Evolutionary conservation across 164 flowering plant genomes (phyloP), one percentile per base, ranked within the genome.

Genomic region (Piper longum): DNA sequence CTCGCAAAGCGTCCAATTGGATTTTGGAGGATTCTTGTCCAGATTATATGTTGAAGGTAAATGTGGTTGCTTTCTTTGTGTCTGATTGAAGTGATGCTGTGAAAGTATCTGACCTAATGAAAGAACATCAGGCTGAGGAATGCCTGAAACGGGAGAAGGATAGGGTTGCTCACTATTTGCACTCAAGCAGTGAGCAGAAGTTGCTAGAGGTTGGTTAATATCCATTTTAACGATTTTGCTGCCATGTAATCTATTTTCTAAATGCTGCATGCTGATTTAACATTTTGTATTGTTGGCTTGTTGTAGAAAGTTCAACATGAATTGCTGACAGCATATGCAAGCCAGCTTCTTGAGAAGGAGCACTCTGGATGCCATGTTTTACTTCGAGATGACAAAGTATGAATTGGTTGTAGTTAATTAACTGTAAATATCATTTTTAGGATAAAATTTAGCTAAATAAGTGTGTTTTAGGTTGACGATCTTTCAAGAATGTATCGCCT

Each of bases 401-500:
- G 76, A 72, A 41, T 76, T 77, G 82, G 82, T 14, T 48, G 83
- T 70, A 79, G 60, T 75, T 93, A 85, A 75, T 75, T 92, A 45
- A 88, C 90, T 64, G 95, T 88, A 56, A 90, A 93, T 70, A 97
- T 44, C 11, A 5, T 44, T 44, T 44, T 44, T 44, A 26, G 36
- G 36, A 26, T 26, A 26, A 26, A 26, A 26, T 26, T 26, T 26
- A 26, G 36, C 36, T 26, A 26, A 26, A 26, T 26, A 26, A 26
- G 48, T 44, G 11, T 44, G 48, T 44, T 11, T 44, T 11, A 82
- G 85, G 80, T 80, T 62, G 81, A 82, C 43, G 98, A 92, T 79
- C 77, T 92, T 54, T 85, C 98, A 55, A 85, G 96, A 76, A 89
- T 92, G 97, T 89, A 77, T 74, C 81, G 97, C 72, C 91, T 92